These are phyloP conservation scores for Dioszegia aurantiaca DNA, from an alignment of 768 basidiomycete genomes.

Conservation along the genomic window DNA sequence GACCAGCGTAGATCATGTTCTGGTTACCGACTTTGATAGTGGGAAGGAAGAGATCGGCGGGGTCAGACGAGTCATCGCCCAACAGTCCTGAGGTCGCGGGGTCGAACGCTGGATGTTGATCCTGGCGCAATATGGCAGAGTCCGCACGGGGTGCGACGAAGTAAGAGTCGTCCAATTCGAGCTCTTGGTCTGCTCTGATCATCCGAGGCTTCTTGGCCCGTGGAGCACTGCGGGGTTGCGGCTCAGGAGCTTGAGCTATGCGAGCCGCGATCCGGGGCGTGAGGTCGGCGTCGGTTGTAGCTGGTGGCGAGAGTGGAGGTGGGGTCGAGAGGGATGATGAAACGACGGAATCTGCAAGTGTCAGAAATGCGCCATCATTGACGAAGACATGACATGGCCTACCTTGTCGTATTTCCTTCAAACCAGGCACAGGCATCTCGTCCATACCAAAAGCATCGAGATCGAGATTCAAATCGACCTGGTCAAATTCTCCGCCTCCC, in stretches of 20 bases:
- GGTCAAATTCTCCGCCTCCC: constrained; percentile 2
- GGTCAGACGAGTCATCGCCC: constrained; percentile 61
- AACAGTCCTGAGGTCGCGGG: constrained; percentile 47
- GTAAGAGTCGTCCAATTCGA: constrained; percentile 66
- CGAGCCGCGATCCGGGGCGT: constrained; percentile 33
- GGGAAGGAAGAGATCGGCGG: constrained; percentile 78
- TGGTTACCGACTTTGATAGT: constrained; percentile 67
- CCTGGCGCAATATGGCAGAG: constrained; percentile 65
- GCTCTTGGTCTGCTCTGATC: constrained; percentile 70
- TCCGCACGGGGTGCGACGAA: constrained; percentile 59
- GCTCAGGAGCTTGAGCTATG: constrained; percentile 55
- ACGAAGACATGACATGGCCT: constrained; percentile 46
- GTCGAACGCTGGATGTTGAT: constrained; percentile 81
- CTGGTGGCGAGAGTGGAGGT: constrained; percentile 56
- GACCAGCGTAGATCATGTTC: constrained; percentile 71
- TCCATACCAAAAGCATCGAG: constrained; percentile 9
- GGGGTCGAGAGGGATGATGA: constrained; percentile 74
- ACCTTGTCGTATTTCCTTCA: neutral
- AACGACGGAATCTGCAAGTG: neutral
- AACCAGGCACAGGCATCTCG: neutral
- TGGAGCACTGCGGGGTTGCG: constrained; percentile 50
- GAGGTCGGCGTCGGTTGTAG: constrained; percentile 39
- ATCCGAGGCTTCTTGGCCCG: constrained; percentile 63
- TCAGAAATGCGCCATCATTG: neutral
- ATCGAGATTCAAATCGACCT: constrained; percentile 24